These are phyloP conservation scores for Phialophora tarda DNA, from an alignment of 2,329 filamentous ascomycete species.

Conservation along the genomic window DNA sequence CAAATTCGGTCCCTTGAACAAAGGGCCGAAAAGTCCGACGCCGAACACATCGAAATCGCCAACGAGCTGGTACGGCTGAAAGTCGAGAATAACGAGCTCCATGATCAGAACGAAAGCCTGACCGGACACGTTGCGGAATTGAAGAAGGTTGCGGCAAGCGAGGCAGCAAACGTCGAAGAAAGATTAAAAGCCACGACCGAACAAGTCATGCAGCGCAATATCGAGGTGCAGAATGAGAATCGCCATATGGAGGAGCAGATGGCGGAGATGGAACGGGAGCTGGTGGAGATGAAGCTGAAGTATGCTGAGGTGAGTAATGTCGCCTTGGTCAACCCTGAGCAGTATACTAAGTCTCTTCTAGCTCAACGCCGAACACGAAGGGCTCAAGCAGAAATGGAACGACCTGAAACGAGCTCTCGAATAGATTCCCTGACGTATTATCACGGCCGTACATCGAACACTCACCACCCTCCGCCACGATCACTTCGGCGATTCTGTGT, in stretches of 20 bases:
- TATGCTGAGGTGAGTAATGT: slow-evolving; percentile 80
- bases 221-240: slow-evolving; percentile 94
- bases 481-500: background rate
- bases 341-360: slow-evolving; percentile 46
- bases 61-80: slow-evolving; percentile 91
- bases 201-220: slow-evolving; percentile 86
- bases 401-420: slow-evolving; percentile 68
- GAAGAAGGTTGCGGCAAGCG: slow-evolving; percentile 82
- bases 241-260: slow-evolving; percentile 84
- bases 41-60: slow-evolving; percentile 86
- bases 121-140: slow-evolving; percentile 85
- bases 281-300: slow-evolving; percentile 92
- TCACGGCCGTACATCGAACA: background rate
- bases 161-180: slow-evolving; percentile 85
- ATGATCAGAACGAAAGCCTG: slow-evolving; percentile 86
- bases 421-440: slow-evolving; percentile 31
- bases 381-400: slow-evolving; percentile 75
- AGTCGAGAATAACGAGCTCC: slow-evolving; percentile 87
- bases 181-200: slow-evolving; percentile 85
- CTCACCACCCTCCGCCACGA: background rate
- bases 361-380: slow-evolving; percentile 73
- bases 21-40: slow-evolving; percentile 83
- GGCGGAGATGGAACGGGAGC: slow-evolving; percentile 86
- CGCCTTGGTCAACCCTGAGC: slow-evolving; percentile 7
- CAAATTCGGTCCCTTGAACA: slow-evolving; percentile 87